Percentiles rank a stretch among this genome's conserved stretches.
These are phyloP conservation scores for Cladophialophora immunda DNA, from an alignment of 2,329 filamentous ascomycete genomes.

Conservation along the genomic window DNA sequence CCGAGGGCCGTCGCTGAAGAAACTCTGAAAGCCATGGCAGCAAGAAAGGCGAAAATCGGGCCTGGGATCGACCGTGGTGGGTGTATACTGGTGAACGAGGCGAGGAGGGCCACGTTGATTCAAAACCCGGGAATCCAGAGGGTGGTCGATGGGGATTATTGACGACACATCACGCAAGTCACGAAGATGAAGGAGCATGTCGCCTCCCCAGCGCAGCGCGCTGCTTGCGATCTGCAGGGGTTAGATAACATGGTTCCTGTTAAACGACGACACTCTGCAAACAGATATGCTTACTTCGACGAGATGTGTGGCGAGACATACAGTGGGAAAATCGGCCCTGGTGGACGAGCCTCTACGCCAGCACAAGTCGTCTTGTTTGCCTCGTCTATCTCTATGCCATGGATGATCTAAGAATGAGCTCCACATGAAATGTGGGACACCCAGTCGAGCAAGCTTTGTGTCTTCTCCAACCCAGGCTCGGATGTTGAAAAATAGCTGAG, in stretches of 20 bases:
- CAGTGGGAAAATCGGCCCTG: neutral
- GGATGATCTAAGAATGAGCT: neutral
- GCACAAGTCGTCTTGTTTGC: neutral
- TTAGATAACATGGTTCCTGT: neutral
- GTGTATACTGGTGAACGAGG: slow-evolving; percentile 61
- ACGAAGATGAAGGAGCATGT: neutral
- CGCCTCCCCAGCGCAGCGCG: no score
- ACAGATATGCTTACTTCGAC: neutral
- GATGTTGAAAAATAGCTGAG: neutral
- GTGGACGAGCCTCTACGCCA: neutral
- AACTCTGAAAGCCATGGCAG: slow-evolving; percentile 55
- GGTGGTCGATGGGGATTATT: slow-evolving; percentile 41
- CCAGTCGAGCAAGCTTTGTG: neutral
- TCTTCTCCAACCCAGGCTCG: neutral
- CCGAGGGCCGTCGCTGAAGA: slow-evolving; percentile 58
- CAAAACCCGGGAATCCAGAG: slow-evolving; percentile 60
- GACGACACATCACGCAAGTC: slow-evolving; percentile 10
- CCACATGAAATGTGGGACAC: neutral
- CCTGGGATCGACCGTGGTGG: slow-evolving; percentile 63
- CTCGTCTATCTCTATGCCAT: neutral
- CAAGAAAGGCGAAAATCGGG: slow-evolving; percentile 61
- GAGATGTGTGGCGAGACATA: neutral
- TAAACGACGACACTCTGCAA: neutral
- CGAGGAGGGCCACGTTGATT: slow-evolving; percentile 58
- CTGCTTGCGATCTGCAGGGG: no score